Conservation (phyloP, 2,329 filamentous ascomycete species). For the Cadophora sp. region DNA sequence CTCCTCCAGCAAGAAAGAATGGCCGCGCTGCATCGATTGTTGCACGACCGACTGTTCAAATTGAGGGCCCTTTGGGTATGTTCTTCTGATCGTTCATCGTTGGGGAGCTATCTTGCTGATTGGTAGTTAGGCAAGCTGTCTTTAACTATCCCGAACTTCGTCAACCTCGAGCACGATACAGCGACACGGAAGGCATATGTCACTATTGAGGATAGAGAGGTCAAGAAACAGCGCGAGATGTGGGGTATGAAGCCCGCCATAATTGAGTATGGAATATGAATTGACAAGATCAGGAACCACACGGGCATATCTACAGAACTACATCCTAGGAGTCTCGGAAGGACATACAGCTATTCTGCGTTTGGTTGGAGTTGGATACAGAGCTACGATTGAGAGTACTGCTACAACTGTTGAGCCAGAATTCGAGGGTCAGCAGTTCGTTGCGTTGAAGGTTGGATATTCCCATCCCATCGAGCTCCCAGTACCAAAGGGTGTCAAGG, state of each 20-base stretch:
- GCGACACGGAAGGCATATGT: constrained; percentile 69
- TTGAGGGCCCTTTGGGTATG: constrained; percentile 82
- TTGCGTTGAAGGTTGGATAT: constrained; percentile 94
- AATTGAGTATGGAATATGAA: neutral
- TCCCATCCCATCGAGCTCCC: constrained; percentile 93
- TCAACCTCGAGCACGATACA: constrained; percentile 73
- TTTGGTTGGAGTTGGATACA: constrained; percentile 93
- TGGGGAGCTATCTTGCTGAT: neutral
- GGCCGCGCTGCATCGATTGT: constrained; percentile 55
- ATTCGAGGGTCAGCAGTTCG: constrained; percentile 85
- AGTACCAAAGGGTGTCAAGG: constrained; percentile 82
- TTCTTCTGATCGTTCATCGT: neutral
- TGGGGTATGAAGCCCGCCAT: constrained; percentile 62
- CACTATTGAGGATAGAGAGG: constrained; percentile 70
- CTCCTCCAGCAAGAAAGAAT: constrained; percentile 52
- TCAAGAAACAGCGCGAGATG: constrained; percentile 87
- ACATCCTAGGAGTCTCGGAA: constrained; percentile 94
- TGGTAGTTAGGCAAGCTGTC: constrained; percentile 69
- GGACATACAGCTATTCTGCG: constrained; percentile 93
- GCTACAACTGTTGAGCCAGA: constrained; percentile 70
- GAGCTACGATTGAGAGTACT: constrained; percentile 82
- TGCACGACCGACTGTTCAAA: constrained; percentile 70
- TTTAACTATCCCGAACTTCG: constrained; percentile 79
- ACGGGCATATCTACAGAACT: constrained; percentile 87
- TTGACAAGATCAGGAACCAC: constrained; percentile 70